Conservation (phyloP, 305 asterid genomes). For the Coffea humblotiana region DNA sequence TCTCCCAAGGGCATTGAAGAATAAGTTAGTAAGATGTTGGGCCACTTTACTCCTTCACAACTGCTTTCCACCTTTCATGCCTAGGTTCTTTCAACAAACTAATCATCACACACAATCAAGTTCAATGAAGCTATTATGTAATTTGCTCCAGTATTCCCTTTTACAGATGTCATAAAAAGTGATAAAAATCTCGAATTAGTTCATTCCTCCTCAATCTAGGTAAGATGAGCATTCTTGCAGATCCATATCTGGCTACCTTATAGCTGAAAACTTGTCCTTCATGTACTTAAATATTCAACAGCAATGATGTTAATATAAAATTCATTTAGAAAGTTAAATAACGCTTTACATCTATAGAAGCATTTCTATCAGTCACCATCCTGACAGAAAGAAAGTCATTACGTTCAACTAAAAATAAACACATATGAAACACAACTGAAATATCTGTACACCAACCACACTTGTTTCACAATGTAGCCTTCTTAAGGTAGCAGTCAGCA, state of each 20-base stretch:
- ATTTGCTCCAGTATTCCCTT: neutral
- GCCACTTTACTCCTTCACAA: neutral
- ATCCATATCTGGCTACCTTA: neutral
- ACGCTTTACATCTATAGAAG: neutral
- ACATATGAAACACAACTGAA: neutral
- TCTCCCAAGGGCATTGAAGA: neutral
- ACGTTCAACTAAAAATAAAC: neutral
- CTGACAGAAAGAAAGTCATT: neutral
- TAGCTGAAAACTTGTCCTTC: neutral
- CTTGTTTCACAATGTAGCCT: constrained; percentile 15
- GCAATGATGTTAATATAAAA: neutral
- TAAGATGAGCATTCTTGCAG: neutral
- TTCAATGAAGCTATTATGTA: neutral
- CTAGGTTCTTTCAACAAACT: neutral
- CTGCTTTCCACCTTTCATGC: neutral
- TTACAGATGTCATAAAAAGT: neutral
- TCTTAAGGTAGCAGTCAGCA: neutral
- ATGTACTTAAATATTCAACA: neutral
- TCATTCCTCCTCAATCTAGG: neutral
- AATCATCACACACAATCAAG: neutral
- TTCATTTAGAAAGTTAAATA: neutral
- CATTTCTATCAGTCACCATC: neutral
- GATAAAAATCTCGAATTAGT: neutral
- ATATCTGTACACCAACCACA: constrained; percentile 6
- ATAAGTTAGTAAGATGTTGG: neutral